Evolutionary conservation across 176 grass and related monocot species (phyloP).

Genomic region (Guadua angustifolia): DNA sequence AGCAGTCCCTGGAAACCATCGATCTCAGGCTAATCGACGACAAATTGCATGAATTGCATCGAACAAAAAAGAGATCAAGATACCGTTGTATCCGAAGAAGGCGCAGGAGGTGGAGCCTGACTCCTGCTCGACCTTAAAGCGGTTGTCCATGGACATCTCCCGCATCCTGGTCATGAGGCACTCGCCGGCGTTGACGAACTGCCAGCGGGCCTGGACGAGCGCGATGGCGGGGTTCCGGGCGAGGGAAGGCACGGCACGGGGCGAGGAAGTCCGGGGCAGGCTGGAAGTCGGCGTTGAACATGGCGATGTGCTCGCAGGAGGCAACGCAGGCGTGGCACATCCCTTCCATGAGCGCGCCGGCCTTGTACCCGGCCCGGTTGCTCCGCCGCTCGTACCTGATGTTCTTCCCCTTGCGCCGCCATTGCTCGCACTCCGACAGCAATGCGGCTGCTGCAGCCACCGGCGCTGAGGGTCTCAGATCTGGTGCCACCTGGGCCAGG

Average conservation of each 20-base stretch:
- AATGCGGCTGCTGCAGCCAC: too few species aligned
- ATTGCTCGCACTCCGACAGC: slow-evolving; percentile 41
- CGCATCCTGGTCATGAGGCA: slow-evolving; percentile 60
- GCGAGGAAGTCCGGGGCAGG: slow-evolving; percentile 38
- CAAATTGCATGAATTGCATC: not conserved
- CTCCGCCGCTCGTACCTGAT: slow-evolving; percentile 45
- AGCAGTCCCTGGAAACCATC: slow-evolving; percentile 43
- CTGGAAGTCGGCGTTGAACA: slow-evolving; percentile 58
- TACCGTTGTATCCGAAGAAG: slow-evolving; percentile 69
- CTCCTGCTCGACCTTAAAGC: slow-evolving; percentile 67
- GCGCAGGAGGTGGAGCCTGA: slow-evolving; percentile 49
- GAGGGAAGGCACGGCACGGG: slow-evolving; percentile 39
- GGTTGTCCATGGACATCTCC: slow-evolving; percentile 63
- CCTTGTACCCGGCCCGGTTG: slow-evolving; percentile 58
- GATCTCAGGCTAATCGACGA: not conserved
- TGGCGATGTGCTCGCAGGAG: slow-evolving; percentile 45
- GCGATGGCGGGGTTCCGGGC: slow-evolving; percentile 45
- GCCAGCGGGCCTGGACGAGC: slow-evolving; percentile 59
- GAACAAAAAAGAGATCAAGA: not conserved
- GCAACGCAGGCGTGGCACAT: slow-evolving; percentile 51
- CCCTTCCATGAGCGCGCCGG: slow-evolving; percentile 52
- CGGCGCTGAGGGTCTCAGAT: too few species aligned
- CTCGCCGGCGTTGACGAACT: slow-evolving; percentile 54
- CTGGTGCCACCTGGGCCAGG: too few species aligned
- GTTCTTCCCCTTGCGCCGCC: slow-evolving; percentile 44